Conservation (phyloP, 345 rosid species). For the Raphanus raphanistrum region DNA sequence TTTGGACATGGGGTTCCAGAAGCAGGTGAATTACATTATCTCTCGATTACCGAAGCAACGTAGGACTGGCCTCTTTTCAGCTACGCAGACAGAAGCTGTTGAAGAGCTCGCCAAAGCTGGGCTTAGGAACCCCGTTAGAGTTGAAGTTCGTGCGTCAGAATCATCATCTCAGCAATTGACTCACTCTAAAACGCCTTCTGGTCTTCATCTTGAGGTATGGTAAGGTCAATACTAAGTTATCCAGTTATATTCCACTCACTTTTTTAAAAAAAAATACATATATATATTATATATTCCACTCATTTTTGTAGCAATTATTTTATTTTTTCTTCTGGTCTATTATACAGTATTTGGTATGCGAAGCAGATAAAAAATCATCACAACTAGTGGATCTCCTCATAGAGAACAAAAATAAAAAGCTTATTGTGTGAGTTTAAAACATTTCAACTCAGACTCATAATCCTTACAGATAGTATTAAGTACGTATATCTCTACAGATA, state of each 20-base stretch:
- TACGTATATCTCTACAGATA: slow-evolving; percentile 51
- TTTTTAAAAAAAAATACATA: too few species aligned
- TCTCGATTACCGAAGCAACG: slow-evolving; percentile 89
- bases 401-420: not conserved
- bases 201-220: not conserved
- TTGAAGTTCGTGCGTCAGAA: slow-evolving; percentile 68
- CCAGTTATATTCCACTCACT: too few species aligned
- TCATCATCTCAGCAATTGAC: not conserved
- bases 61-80: slow-evolving; percentile 95
- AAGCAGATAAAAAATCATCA: not conserved
- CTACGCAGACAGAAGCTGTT: slow-evolving; percentile 93
- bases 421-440: not conserved
- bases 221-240: not conserved
- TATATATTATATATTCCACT: not conserved
- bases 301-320: too few species aligned
- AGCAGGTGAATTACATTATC: slow-evolving; percentile 67
- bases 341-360: not conserved
- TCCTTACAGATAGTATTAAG: not conserved
- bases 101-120: slow-evolving; percentile 36
- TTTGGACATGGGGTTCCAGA: slow-evolving; percentile 91
- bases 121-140: slow-evolving; percentile 46
- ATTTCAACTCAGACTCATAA: not conserved
- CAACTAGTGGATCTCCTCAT: not conserved
- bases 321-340: not conserved
- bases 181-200: not conserved